Conservation (phyloP, 75 land plant genomes). For the Adiantum capillusveneris region DNA sequence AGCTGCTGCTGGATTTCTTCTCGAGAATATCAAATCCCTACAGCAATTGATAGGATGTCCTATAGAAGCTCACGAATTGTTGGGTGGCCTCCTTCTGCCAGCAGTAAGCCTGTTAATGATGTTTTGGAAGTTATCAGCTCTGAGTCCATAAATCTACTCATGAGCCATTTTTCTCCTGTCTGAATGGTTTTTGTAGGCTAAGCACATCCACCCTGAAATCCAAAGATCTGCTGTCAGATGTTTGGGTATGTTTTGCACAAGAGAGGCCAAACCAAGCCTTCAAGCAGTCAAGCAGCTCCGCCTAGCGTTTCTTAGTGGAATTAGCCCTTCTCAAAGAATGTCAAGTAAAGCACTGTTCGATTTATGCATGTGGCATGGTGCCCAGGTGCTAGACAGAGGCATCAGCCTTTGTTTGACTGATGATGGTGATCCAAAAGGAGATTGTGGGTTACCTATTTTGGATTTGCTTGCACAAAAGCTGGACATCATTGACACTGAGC, state of each 20-base stretch:
- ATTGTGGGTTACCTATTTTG: conserved; percentile 16
- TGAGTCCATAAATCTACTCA: no score
- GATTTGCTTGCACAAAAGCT: conserved; percentile 28
- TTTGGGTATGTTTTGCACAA: conserved; percentile 63
- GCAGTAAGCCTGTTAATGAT: conserved; percentile 43
- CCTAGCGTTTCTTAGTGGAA: conserved; percentile 39
- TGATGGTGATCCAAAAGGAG: conserved; percentile 13
- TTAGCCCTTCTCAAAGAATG: conserved; percentile 36
- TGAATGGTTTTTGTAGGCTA: conserved; percentile 46
- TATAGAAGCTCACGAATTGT: conserved; percentile 61
- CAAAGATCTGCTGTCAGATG: conserved; percentile 66
- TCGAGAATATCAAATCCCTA: conserved; percentile 56
- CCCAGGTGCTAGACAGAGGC: conserved; percentile 57
- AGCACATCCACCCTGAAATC: conserved; percentile 71
- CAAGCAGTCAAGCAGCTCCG: conserved; percentile 63
- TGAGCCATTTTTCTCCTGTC: neutral
- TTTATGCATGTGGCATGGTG: conserved; percentile 68
- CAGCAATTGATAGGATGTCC: conserved; percentile 35
- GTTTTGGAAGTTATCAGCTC: neutral
- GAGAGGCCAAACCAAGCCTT: conserved; percentile 48
- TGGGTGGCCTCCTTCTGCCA: conserved; percentile 68
- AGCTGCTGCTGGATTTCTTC: conserved; percentile 60
- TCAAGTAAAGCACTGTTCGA: conserved; percentile 77
- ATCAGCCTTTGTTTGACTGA: conserved; percentile 22
- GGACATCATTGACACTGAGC: conserved; percentile 26